Conservation (phyloP, 768 basidiomycete species). For the Lanmaoa rubissima region DNA sequence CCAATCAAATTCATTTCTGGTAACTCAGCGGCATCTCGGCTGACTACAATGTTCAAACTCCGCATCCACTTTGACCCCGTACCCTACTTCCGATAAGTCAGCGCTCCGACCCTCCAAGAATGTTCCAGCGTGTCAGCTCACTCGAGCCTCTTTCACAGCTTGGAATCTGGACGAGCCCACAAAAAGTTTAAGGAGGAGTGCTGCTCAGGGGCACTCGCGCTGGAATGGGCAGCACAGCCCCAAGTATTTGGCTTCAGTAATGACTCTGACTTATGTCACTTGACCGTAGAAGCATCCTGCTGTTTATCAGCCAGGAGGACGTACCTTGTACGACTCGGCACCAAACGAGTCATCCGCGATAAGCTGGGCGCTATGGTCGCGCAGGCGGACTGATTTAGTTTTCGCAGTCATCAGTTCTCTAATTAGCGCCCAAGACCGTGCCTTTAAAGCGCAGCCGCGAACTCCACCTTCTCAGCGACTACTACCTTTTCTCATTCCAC, state of each 20-base stretch:
- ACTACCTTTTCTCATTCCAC: not conserved
- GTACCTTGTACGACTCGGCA: not conserved
- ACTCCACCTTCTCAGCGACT: not conserved
- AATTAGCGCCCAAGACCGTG: constrained; percentile 8
- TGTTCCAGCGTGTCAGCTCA: too few species aligned
- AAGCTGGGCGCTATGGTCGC: not conserved
- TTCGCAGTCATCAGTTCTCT: not conserved
- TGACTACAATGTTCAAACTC: not conserved
- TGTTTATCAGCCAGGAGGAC: not conserved
- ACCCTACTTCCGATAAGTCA: too few species aligned
- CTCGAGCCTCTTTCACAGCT: too few species aligned
- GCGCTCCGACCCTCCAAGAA: too few species aligned
- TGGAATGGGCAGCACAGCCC: too few species aligned
- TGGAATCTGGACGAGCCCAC: too few species aligned
- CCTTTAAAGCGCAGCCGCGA: constrained; percentile 8
- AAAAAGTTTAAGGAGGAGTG: too few species aligned
- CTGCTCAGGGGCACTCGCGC: too few species aligned
- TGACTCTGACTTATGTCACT: constrained; percentile 4
- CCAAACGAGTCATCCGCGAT: not conserved
- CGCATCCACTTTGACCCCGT: not conserved
- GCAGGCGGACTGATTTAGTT: constrained; percentile 8
- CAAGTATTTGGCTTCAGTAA: not conserved
- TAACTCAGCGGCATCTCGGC: constrained; percentile 3
- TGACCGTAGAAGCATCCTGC: not conserved
- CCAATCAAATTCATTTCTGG: not conserved